Evolutionary conservation across 1,284 basidiomycete genomes (phyloP), one percentile per base, ranked within the genome.

Genomic region (Violaceomyces palustris): DNA sequence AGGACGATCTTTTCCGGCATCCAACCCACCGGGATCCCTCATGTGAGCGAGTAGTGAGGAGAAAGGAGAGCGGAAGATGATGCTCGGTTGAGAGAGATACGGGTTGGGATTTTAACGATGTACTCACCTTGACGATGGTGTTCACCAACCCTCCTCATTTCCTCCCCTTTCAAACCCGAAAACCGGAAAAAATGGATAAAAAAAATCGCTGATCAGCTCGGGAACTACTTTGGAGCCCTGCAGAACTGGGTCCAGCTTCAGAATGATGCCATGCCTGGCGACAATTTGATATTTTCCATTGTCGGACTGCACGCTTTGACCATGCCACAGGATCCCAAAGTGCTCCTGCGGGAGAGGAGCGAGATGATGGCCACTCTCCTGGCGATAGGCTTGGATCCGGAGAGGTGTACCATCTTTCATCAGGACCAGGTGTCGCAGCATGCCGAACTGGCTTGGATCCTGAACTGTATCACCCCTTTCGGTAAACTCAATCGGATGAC

Each of bases 391-490:
- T 78, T 96, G 22, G 84, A 92, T 68, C 85, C 87, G 0, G 77
- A 83, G 36, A 77, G 84, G 38, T 86, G 83, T 7, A 81, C 84
- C 28, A 69, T 97, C 7, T 93, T 89, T 68, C 83, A 88, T 63
- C 92, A 96, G 72, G 90, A 96, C 52, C 60, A 93, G 84, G 88
- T 93, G 44, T 81, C 79, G 24, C 79, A 86, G 55, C 92, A 97
- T 67, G 79, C 84, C 0, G 89, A 96, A 66, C 77, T 96, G n/a
- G 84, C 85, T 1, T 97, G 92, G 92, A 82, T 91, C 45, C 74
- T 97, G 40, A 87, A 83, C 58, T 93, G 90, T 61, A 75, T 91
- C 29, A 85, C 88, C 0, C 82, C 88, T 0, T 79, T 93, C 33
- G 89, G 90, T 6, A 83, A 83, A 61, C 76, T 97, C 9, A 80